Percentiles rank a stretch among this genome's conserved stretches.
phyloP scores from a whole-genome alignment of 306 rosid genomes.

The Sphenostylis stenocarpa region DNA sequence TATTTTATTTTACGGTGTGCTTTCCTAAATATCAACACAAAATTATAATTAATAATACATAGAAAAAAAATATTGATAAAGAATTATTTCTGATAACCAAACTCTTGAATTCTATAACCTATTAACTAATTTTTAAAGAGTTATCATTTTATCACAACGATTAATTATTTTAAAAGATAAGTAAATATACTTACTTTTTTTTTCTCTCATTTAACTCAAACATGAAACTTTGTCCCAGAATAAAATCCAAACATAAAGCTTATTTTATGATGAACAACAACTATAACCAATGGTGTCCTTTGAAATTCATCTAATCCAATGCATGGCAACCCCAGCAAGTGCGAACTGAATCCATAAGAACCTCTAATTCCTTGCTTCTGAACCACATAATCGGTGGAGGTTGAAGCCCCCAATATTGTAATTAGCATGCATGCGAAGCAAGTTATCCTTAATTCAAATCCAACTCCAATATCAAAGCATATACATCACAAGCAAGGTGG shows the following conservation, averaged over 20 bases:
- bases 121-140: too few species aligned
- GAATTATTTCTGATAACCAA: too few species aligned
- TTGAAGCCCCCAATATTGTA: neutral
- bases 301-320: neutral
- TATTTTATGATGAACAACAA: neutral
- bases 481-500: neutral
- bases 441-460: slow-evolving; percentile 46
- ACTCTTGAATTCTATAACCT: too few species aligned
- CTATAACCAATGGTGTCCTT: too few species aligned
- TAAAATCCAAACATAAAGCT: neutral
- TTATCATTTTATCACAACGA: too few species aligned
- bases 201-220: neutral
- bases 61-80: too few species aligned
- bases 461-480: slow-evolving; percentile 11
- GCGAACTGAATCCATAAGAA: neutral
- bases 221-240: neutral
- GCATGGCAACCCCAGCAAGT: neutral
- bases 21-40: too few species aligned
- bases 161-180: too few species aligned
- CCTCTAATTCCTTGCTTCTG: slow-evolving; percentile 35
- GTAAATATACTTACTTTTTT: too few species aligned
- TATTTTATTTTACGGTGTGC: too few species aligned
- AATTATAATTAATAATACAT: too few species aligned
- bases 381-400: slow-evolving; percentile 13
- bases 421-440: slow-evolving; percentile 29